Conservation (phyloP, 495 filamentous ascomycete genomes). For the Podospora fimiseda region DNA sequence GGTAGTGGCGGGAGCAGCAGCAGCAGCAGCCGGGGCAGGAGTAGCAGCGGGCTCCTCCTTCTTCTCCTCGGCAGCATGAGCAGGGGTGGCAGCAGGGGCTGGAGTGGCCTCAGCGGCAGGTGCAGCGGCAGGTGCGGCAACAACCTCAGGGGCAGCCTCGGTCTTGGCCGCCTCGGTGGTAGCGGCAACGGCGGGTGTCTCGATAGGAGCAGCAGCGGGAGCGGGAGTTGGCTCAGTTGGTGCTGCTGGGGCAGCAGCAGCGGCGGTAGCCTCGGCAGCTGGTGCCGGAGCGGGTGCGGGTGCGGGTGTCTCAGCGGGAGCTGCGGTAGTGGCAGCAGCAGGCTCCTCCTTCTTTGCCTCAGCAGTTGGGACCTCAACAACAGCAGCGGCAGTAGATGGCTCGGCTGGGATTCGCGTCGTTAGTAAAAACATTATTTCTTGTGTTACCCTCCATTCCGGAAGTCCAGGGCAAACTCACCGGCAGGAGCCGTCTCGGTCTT, state of each 20-base stretch:
- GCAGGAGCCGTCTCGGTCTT: constrained; percentile 18
- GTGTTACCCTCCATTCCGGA: too few relatives aligned
- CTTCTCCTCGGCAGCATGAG: neutral
- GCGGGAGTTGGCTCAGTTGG: too few relatives aligned
- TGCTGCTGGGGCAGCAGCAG: constrained; percentile 1
- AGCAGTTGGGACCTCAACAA: neutral
- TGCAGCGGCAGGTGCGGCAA: neutral
- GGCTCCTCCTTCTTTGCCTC: neutral
- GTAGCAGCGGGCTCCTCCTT: neutral
- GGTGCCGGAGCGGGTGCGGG: neutral
- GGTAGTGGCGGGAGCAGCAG: constrained; percentile 11
- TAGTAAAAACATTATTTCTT: too few relatives aligned
- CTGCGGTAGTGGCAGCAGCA: constrained; percentile 6
- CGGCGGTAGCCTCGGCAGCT: constrained; percentile 2
- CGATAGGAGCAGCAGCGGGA: constrained; percentile 10
- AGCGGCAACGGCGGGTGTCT: constrained; percentile 7
- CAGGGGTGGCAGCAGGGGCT: constrained; percentile 1
- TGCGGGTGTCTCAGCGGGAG: neutral
- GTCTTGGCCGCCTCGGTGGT: neutral
- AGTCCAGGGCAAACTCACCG: constrained; percentile 6
- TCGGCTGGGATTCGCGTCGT: constrained; percentile 1
- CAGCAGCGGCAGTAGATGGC: neutral
- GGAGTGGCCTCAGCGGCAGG: neutral
- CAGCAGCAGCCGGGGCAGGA: constrained; percentile 4
- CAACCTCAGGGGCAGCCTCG: constrained; percentile 3